Evolutionary conservation across 257 asterid genomes (phyloP), one percentile per base, ranked within the genome.

Genomic region (Orobanche coerulescens): DNA sequence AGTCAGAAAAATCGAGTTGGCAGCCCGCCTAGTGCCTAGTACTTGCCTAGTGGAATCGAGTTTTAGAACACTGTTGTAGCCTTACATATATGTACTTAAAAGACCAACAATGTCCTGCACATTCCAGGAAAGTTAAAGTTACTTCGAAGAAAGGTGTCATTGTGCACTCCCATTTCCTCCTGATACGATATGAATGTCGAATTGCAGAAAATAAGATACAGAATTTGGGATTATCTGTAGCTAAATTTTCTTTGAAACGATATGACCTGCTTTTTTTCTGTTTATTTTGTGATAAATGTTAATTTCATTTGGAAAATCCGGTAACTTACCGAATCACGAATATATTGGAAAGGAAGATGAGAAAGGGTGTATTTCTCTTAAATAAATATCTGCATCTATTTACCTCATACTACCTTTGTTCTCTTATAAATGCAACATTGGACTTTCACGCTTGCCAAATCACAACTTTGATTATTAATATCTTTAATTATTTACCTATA

Each of bases 261-360:
- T 46, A 46, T 46, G 52, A 46, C 16, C 23, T 46, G 52, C 25
- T 46, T 46, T 46, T 46, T 46, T 46, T 46, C 52, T 46, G 52
- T 16, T 16, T 0, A 46, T 18, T 44, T 15, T 15, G 16, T 44
- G 51, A 44, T 44, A 8, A 46, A 46, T 16, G 11, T 1, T 46
- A 46, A 5, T 13, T 46, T 46, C 16, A 13, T 46, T 16, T 46
- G 52, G 25, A 50, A 23, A 15, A 34, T 63, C 25, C 26, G 40
- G 40, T 25, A 37, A 6, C 49, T 33, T 49, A 30, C 19, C 30
- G 44, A 31, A 50, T 40, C 26, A 52, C 14, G 51, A 37, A 24
- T 26, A 24, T 40, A 4, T 64, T 34, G 14, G 14, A 47, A 18
- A 47, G 54, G n/a, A 28, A 47, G 28, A 47, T 18, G 54, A 8